These are phyloP conservation scores for Phylloporus scabripes DNA, from an alignment of 768 basidiomycete species.

Conservation along the genomic window DNA sequence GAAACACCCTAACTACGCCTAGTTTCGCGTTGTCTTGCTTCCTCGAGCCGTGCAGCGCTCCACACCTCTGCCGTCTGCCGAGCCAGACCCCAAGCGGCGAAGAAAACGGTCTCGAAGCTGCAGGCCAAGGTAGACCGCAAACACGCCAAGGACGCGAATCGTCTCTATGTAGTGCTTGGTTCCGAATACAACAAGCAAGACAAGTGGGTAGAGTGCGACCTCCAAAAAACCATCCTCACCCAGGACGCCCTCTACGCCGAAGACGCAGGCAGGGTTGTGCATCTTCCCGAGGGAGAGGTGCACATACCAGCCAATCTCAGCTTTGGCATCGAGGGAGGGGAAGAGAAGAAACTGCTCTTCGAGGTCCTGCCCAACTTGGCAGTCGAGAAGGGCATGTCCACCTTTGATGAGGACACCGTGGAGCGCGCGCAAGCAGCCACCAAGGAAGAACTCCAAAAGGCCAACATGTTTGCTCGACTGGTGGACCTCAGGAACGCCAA, in stretches of 20 bases:
- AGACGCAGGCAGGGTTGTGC: slow-evolving; percentile 21
- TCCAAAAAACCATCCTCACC: slow-evolving; percentile 59
- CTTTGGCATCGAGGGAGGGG: slow-evolving; percentile 54
- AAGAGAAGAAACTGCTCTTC: slow-evolving; percentile 61
- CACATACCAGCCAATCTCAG: slow-evolving; percentile 48
- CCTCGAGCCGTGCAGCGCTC: slow-evolving; percentile 37
- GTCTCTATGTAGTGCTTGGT: slow-evolving; percentile 72
- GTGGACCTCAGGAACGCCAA: slow-evolving; percentile 87
- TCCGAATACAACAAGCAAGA: slow-evolving; percentile 56
- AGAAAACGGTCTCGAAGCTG: slow-evolving; percentile 41
- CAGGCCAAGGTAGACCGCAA: slow-evolving; percentile 40
- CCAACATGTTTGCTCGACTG: slow-evolving; percentile 56
- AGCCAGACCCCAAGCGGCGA: slow-evolving; percentile 33
- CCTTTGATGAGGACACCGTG: slow-evolving; percentile 15
- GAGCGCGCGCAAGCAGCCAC: slow-evolving; percentile 23
- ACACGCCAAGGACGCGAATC: slow-evolving; percentile 34
- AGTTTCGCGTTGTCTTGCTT: slow-evolving; percentile 39
- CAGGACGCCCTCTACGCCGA: slow-evolving; percentile 39
- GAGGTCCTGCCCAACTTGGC: slow-evolving; percentile 56
- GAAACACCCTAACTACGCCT: not conserved
- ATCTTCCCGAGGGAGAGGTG: slow-evolving; percentile 35
- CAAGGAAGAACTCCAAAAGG: slow-evolving; percentile 40
- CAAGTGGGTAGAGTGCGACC: slow-evolving; percentile 64
- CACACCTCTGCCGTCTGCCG: slow-evolving; percentile 45
- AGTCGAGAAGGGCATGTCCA: slow-evolving; percentile 27